Percentiles rank a stretch among this genome's conserved stretches.
Conservation (phyloP, 371 early-diverging fungal species). For the Batkoa obscura region DNA sequence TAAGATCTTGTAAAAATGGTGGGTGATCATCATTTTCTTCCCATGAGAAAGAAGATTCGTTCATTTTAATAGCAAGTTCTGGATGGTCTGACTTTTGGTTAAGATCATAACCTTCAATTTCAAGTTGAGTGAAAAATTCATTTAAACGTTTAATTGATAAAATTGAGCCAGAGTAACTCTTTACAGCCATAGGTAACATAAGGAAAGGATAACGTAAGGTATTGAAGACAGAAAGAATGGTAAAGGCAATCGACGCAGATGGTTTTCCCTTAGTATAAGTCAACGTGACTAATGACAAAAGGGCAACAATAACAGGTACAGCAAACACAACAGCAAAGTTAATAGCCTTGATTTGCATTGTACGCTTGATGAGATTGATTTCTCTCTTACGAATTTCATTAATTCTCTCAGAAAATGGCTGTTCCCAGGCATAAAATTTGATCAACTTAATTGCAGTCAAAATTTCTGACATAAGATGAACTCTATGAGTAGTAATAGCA, state of each 20-base stretch:
- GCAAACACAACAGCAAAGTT: conserved; percentile 36
- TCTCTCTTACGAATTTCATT: conserved; percentile 23
- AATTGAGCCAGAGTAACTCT: conserved; percentile 22
- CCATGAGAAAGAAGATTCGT: conserved; percentile 5
- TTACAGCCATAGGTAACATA: conserved; percentile 43
- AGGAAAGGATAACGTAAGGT: conserved; percentile 39
- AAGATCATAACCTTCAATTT: conserved; percentile 17
- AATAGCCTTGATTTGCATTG: conserved; percentile 25
- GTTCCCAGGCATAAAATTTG: conserved; percentile 59
- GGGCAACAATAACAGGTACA: conserved; percentile 31
- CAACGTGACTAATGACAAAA: conserved; percentile 19
- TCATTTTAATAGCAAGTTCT: not conserved
- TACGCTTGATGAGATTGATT: conserved; percentile 18
- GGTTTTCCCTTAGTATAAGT: conserved; percentile 10
- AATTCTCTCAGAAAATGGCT: conserved; percentile 19
- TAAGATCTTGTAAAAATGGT: not conserved
- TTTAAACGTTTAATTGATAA: conserved; percentile 29
- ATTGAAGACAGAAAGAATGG: conserved; percentile 38
- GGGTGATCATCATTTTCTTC: conserved; percentile 2
- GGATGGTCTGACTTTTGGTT: not conserved
- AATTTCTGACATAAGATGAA: conserved; percentile 46
- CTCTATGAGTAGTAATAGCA: conserved; percentile 28
- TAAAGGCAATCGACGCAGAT: conserved; percentile 26
- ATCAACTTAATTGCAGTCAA: conserved; percentile 52
- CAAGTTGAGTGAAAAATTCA: conserved; percentile 28